Evolutionary conservation across 2,329 filamentous ascomycete genomes (phyloP).

Genomic region (Colletotrichum phormii): DNA sequence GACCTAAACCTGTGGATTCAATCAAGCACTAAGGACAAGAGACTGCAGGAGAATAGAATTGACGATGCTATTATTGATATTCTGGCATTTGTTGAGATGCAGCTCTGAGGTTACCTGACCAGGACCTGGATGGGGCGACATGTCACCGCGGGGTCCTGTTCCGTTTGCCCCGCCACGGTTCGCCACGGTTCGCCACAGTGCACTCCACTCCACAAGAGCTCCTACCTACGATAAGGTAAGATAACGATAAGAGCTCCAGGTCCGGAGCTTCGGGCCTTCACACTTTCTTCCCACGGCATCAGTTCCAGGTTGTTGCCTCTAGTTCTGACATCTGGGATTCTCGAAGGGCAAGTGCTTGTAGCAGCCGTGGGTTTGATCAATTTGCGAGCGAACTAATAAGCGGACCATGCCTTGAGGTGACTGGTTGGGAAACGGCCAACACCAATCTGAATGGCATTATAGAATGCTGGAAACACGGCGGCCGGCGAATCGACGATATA

Average conservation of each 20-base stretch:
- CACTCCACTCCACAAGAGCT: constrained; percentile 15
- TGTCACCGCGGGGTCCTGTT: constrained; percentile 18
- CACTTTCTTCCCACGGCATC: not conserved
- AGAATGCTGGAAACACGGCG: not conserved
- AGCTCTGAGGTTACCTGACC: not conserved
- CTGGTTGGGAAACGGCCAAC: not conserved
- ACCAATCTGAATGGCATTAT: not conserved
- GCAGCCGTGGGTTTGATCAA: not conserved
- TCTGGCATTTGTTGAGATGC: not conserved
- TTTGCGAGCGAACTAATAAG: not conserved
- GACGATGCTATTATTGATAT: not conserved
- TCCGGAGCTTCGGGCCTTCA: not conserved
- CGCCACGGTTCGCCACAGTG: not conserved
- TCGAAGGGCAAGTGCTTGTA: not conserved
- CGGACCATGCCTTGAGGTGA: too few species aligned
- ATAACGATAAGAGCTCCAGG: constrained; percentile 1
- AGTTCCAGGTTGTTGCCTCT: not conserved
- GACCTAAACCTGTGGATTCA: not conserved
- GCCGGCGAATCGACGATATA: not conserved
- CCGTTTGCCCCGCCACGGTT: not conserved
- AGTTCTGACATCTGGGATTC: not conserved
- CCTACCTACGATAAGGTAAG: not conserved
- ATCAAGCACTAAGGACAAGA: not conserved
- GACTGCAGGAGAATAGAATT: not conserved
- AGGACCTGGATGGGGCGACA: not conserved